These are phyloP conservation scores for Leersia perrieri DNA, from an alignment of 176 grass and related monocot genomes.

Conservation along the genomic window DNA sequence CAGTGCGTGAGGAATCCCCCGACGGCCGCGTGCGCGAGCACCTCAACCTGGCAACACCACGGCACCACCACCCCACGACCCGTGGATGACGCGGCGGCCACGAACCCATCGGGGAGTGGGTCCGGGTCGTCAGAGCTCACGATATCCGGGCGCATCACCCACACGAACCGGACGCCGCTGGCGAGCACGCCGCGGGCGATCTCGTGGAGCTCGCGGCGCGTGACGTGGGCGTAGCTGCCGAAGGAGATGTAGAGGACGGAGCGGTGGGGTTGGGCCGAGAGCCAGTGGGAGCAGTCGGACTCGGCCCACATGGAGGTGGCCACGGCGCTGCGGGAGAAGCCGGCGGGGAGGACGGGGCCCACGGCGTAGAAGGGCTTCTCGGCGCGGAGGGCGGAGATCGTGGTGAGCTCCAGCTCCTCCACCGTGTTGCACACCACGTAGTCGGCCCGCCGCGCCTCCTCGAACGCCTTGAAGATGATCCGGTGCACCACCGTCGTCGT, in stretches of 20 bases:
- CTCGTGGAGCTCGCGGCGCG: slow-evolving; percentile 44
- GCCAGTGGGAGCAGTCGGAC: slow-evolving; percentile 68
- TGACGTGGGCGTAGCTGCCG: slow-evolving; percentile 64
- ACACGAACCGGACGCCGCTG: slow-evolving; percentile 61
- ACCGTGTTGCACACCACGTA: slow-evolving; percentile 69
- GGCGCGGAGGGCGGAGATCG: slow-evolving; percentile 49
- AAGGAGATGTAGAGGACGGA: slow-evolving; percentile 85
- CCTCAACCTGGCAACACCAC: slow-evolving; percentile 78
- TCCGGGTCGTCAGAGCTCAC: slow-evolving; percentile 64
- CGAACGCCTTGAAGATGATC: slow-evolving; percentile 65
- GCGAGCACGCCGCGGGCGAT: slow-evolving; percentile 57
- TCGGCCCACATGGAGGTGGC: slow-evolving; percentile 63
- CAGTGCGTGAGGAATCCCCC: slow-evolving; percentile 71
- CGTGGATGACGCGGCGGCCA: not conserved
- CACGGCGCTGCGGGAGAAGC: slow-evolving; percentile 51
- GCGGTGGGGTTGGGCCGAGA: slow-evolving; percentile 17
- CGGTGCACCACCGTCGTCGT: slow-evolving; percentile 59
- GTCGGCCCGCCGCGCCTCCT: slow-evolving; percentile 54
- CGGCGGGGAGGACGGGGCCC: slow-evolving; percentile 61
- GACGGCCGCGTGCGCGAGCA: slow-evolving; percentile 47
- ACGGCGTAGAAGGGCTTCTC: slow-evolving; percentile 69
- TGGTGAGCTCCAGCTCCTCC: slow-evolving; percentile 64
- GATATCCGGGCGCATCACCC: slow-evolving; percentile 61
- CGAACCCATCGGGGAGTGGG: slow-evolving; percentile 52
- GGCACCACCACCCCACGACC: slow-evolving; percentile 53